Percentiles rank a stretch among this genome's conserved stretches.
Evolutionary conservation across 108 stramenopile species (phyloP).

Genomic region (Skeletonema costatum): DNA sequence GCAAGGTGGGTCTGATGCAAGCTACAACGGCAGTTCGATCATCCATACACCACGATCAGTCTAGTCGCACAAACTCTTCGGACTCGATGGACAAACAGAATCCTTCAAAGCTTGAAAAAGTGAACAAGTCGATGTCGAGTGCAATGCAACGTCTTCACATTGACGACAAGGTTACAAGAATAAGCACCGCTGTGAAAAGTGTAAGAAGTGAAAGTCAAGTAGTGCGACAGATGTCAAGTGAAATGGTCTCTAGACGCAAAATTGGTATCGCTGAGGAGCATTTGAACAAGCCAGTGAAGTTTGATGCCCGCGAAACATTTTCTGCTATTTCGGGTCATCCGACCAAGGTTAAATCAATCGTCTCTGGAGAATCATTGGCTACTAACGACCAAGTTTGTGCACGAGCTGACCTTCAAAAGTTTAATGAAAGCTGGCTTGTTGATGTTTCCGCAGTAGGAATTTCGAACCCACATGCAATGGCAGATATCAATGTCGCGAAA

Average conservation of each 20-base stretch:
- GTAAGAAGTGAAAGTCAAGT: slow-evolving; percentile 20
- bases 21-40: slow-evolving; percentile 15
- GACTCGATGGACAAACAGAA: background rate
- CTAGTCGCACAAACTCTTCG: background rate
- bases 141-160: slow-evolving; percentile 39
- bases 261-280: slow-evolving; percentile 20
- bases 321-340: slow-evolving; percentile 28
- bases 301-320: slow-evolving; percentile 47
- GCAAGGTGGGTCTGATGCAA: background rate
- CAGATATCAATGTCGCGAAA: background rate
- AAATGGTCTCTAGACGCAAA: slow-evolving; percentile 9
- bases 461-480: no score
- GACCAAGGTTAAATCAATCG: slow-evolving; percentile 28
- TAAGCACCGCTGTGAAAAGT: slow-evolving; percentile 35
- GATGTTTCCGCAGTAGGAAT: background rate
- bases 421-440: slow-evolving; percentile 27
- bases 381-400: slow-evolving; percentile 7
- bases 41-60: slow-evolving; percentile 24
- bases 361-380: slow-evolving; percentile 11
- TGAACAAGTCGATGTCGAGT: slow-evolving; percentile 17
- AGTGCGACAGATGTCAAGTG: slow-evolving; percentile 17
- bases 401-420: slow-evolving; percentile 6
- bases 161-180: slow-evolving; percentile 34
- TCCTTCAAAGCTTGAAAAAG: slow-evolving; percentile 7
- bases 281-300: slow-evolving; percentile 26